Evolutionary conservation across 495 filamentous ascomycete genomes (phyloP), one percentile per base, ranked within the genome.

Genomic region (Umbilicaria muhlenbergii): DNA sequence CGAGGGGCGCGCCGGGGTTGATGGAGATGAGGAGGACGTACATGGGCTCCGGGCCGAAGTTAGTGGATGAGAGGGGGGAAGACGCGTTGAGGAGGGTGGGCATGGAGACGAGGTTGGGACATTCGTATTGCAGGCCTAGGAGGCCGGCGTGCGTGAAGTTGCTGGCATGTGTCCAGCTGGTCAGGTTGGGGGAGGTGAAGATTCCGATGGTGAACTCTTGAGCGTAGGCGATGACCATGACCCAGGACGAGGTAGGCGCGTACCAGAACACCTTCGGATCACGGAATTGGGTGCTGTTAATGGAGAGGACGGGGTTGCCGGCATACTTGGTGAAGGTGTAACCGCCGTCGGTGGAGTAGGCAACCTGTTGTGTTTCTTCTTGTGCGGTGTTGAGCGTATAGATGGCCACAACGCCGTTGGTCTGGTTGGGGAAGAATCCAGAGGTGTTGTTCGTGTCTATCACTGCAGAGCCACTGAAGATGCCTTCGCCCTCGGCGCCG

Each of bases 191-290:
- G 0, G 73, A 75, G 12, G 66, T 74, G 43, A 54, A 78, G 35
- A 78, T 58, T 5, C 66, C 60, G 38, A 77, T 58, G 16, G 60
- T 63, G 45, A 74, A 74, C 13, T 70, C 58, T 47, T 65, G 56
- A 5, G 71, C 54, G 32, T 71, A 68, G 4, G 67, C 44, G 13
- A 69, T 51, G 0, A 71, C 64, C 41, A 64, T 64, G 13, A 74
- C 59, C 75, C 73, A 78, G 39, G 58, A 59, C 12, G 61, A 40
- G 11, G 60, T 66, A 0, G 46, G 41, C 4, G 58, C 59, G 39
- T 77, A 65, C 63, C 72, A 70, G 43, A 74, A 58, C 8, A 76
- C 64, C 48, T 72, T 70, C 0, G 75, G 74, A 51, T 78, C 74
- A 13, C 75, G 68, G 55, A 77, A 78, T 31, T 77, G 64, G 15